phyloP scores from a whole-genome alignment of 2,329 filamentous ascomycete genomes.

The Pseudogymnoascus sp. region DNA sequence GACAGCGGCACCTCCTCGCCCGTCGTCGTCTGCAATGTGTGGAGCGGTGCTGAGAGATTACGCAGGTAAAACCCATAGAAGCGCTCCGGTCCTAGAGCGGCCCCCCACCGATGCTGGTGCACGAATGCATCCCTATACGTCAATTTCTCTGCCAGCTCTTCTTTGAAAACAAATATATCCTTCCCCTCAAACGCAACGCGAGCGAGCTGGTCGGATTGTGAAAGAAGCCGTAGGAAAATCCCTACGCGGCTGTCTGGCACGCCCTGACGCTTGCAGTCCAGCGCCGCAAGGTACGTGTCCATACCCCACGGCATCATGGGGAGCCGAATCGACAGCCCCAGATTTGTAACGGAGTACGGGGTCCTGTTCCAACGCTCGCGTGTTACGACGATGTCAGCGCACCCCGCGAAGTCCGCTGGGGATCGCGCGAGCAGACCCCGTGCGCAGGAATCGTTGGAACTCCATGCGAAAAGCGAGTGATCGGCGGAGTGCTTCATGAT shows the following conservation, averaged over 20 bases:
- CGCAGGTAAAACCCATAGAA: background rate
- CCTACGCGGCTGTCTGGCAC: constrained; percentile 9
- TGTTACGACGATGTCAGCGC: background rate
- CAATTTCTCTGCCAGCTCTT: background rate
- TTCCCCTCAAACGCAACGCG: constrained; percentile 1
- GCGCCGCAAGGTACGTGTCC: constrained; percentile 19
- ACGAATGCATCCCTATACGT: background rate
- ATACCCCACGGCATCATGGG: constrained; percentile 19
- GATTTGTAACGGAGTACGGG: constrained; percentile 19
- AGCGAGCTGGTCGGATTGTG: constrained; percentile 8
- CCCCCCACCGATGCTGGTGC: background rate
- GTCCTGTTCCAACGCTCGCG: background rate
- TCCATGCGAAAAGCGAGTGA: constrained; percentile 31
- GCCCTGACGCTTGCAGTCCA: constrained; percentile 15
- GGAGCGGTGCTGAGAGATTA: background rate
- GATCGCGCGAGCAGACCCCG: constrained; percentile 15
- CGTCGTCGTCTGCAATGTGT: too few species aligned
- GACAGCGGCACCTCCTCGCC: too few species aligned
- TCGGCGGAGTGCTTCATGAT: constrained; percentile 28
- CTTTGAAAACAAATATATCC: background rate
- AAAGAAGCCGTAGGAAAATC: constrained; percentile 12
- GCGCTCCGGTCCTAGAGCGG: background rate
- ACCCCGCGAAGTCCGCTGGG: constrained; percentile 5
- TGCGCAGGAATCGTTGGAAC: background rate
- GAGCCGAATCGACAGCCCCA: constrained; percentile 18